Evolutionary conservation across 495 filamentous ascomycete species (phyloP).

Genomic region (Penicillium roqueforti): DNA sequence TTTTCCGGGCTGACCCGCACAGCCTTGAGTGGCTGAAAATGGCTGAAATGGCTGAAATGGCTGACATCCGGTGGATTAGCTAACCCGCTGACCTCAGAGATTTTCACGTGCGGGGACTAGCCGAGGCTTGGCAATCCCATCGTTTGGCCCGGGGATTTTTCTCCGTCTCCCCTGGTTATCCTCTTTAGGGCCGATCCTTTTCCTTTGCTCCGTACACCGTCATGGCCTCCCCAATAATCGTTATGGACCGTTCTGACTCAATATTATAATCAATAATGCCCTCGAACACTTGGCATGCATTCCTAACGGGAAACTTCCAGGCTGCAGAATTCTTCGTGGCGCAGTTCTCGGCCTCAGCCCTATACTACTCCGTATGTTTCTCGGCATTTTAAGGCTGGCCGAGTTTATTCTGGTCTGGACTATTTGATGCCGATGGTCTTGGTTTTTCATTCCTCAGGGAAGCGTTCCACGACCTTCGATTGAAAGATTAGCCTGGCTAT

Average conservation of each 20-base stretch:
- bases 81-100: not conserved
- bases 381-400: not conserved
- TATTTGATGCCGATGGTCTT: not conserved
- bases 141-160: not conserved
- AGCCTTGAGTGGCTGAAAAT: not conserved
- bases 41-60: not conserved
- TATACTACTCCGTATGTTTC: slow-evolving; percentile 1
- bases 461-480: not conserved
- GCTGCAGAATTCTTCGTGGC: not conserved
- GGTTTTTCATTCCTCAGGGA: not conserved
- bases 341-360: slow-evolving; percentile 2
- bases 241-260: not conserved
- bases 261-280: not conserved
- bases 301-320: not conserved
- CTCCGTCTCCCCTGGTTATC: not conserved
- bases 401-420: not conserved
- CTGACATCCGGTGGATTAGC: not conserved
- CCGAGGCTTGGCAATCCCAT: slow-evolving; percentile 1
- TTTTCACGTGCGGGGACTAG: not conserved
- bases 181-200: slow-evolving; percentile 1
- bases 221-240: not conserved
- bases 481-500: not conserved
- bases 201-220: not conserved
- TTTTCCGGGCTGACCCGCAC: not conserved
- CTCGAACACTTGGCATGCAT: slow-evolving; percentile 1